Evolutionary conservation across 2,329 filamentous ascomycete genomes (phyloP).

Genomic region (Claviceps quebecensis): DNA sequence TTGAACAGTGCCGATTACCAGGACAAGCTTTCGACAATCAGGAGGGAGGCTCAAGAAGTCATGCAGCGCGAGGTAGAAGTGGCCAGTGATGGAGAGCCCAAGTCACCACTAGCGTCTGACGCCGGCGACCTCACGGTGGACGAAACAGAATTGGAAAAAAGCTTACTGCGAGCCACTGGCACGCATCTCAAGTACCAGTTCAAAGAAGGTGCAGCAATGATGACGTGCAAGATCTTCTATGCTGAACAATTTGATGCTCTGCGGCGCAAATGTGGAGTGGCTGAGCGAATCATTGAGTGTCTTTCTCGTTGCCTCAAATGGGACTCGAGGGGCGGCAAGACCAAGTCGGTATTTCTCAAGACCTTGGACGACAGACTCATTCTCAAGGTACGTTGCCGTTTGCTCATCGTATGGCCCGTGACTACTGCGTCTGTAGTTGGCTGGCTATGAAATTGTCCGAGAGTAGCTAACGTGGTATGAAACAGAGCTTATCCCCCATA

Average conservation of each 20-base stretch:
- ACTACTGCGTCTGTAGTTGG: not conserved
- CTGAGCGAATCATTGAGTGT: conserved; percentile 88
- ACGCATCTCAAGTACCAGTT: conserved; percentile 96
- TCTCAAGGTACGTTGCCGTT: conserved; percentile 45
- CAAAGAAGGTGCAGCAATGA: conserved; percentile 80
- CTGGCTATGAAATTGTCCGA: conserved; percentile 6
- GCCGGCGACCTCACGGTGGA: conserved; percentile 28
- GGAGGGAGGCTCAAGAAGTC: conserved; percentile 32
- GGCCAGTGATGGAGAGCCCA: conserved; percentile 15
- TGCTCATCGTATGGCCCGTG: not conserved
- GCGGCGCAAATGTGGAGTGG: conserved; percentile 79
- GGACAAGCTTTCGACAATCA: conserved; percentile 58
- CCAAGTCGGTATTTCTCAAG: conserved; percentile 92
- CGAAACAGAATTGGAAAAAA: conserved; percentile 70
- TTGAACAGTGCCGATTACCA: conserved; percentile 80
- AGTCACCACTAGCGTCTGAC: conserved; percentile 21
- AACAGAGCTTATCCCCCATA: conserved; percentile 65
- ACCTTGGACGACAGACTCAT: conserved; percentile 90
- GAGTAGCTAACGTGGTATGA: too few species aligned
- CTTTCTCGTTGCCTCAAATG: conserved; percentile 91
- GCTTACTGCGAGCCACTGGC: conserved; percentile 68
- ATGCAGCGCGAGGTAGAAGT: conserved; percentile 24
- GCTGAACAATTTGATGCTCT: conserved; percentile 96
- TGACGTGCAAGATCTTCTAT: conserved; percentile 97
- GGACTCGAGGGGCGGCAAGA: conserved; percentile 96